These are phyloP conservation scores for Mitragyna speciosa DNA, from an alignment of 257 asterid species.

Conservation along the genomic window DNA sequence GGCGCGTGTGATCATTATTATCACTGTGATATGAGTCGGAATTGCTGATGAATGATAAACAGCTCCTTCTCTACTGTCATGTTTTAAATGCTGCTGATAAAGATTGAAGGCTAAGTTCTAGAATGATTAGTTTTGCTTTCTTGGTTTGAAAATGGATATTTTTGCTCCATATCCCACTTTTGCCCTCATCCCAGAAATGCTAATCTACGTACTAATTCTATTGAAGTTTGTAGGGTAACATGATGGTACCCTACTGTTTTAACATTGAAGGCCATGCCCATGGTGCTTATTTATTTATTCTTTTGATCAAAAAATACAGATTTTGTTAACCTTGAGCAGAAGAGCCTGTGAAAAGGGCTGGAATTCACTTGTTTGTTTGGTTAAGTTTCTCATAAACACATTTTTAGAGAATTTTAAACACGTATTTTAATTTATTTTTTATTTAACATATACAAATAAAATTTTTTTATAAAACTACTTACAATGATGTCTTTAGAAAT, in stretches of 20 bases:
- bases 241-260: background rate
- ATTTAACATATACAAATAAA: no score
- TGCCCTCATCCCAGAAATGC: background rate
- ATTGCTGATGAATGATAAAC: conserved; percentile 7
- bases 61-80: conserved; percentile 36
- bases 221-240: background rate
- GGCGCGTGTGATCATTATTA: conserved; percentile 10
- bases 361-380: no score
- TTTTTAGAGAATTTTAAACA: no score
- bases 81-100: conserved; percentile 30
- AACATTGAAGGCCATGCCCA: background rate
- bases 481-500: no score
- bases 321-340: no score
- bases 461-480: no score
- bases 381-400: no score
- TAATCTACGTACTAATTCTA: no score
- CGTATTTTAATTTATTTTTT: no score
- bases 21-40: background rate
- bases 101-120: conserved; percentile 1
- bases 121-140: background rate
- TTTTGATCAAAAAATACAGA: no score
- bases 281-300: background rate
- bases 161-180: background rate
- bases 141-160: background rate
- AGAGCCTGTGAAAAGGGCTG: no score